Conservation (phyloP, 257 asterid species). For the Forsythia suspensa region DNA sequence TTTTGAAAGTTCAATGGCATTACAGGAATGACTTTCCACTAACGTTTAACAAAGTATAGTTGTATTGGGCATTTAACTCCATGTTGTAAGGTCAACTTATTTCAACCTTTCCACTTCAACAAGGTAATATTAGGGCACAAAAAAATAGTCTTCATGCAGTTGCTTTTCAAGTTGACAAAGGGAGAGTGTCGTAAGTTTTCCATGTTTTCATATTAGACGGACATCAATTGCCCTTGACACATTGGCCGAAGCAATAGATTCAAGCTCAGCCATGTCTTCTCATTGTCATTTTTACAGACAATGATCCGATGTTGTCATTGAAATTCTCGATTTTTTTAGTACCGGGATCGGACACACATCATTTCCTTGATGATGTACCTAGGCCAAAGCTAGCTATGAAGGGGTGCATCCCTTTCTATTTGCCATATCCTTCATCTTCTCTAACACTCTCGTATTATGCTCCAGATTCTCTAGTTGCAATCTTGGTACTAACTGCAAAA, state of each 20-base stretch:
- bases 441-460: slow-evolving; percentile 13
- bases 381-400: slow-evolving; percentile 27
- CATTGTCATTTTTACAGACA: slow-evolving; percentile 23
- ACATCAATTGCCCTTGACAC: slow-evolving; percentile 26
- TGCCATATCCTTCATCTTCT: slow-evolving; percentile 19
- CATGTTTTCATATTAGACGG: slow-evolving; percentile 1
- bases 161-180: slow-evolving; percentile 26
- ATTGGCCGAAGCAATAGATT: slow-evolving; percentile 27
- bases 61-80: too few species aligned
- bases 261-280: slow-evolving; percentile 34
- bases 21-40: too few species aligned
- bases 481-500: slow-evolving; percentile 15
- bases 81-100: not conserved
- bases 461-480: slow-evolving; percentile 19
- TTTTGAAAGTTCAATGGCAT: too few species aligned
- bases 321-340: slow-evolving; percentile 33
- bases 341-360: slow-evolving; percentile 28
- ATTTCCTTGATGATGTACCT: slow-evolving; percentile 33
- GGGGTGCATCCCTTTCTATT: slow-evolving; percentile 24
- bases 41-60: too few species aligned
- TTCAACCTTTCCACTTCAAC: not conserved
- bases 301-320: slow-evolving; percentile 31
- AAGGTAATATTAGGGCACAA: not conserved
- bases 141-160: not conserved
- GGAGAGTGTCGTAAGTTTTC: slow-evolving; percentile 26